A percentile compares a stretch with the other conserved stretches of the same genome.
Evolutionary conservation across 2,329 filamentous ascomycete species (phyloP).

Genomic region (Fusarium fujikuroi): DNA sequence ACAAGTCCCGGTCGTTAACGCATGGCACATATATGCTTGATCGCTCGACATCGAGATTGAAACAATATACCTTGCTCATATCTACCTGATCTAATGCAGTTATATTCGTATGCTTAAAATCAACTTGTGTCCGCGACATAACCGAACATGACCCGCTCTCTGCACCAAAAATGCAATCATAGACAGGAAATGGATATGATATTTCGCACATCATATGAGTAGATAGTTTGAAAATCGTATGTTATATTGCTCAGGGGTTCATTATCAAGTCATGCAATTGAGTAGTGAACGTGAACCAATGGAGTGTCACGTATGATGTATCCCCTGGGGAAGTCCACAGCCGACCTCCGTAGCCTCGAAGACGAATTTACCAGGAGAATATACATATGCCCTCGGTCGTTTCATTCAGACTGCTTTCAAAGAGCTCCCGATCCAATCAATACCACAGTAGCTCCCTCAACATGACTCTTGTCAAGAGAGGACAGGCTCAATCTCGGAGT

Average conservation of each 20-base stretch:
- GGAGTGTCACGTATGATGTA: background rate
- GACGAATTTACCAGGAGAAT: too few relatives aligned
- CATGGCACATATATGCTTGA: conserved; percentile 2
- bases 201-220: background rate
- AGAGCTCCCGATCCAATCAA: background rate
- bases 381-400: too few relatives aligned
- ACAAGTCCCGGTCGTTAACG: background rate
- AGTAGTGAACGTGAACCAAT: too few relatives aligned
- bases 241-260: background rate
- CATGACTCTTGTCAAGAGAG: background rate
- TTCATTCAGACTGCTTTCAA: background rate
- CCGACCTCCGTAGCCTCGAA: background rate
- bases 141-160: background rate
- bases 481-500: background rate
- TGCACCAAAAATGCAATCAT: background rate
- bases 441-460: background rate
- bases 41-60: conserved; percentile 24
- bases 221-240: background rate
- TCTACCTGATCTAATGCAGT: background rate
- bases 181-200: background rate
- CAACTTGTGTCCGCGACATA: background rate
- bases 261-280: background rate
- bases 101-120: background rate
- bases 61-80: conserved; percentile 12
- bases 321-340: too few relatives aligned